Conservation (phyloP, 2,329 filamentous ascomycete species). For the Colletotrichum nymphaeae region DNA sequence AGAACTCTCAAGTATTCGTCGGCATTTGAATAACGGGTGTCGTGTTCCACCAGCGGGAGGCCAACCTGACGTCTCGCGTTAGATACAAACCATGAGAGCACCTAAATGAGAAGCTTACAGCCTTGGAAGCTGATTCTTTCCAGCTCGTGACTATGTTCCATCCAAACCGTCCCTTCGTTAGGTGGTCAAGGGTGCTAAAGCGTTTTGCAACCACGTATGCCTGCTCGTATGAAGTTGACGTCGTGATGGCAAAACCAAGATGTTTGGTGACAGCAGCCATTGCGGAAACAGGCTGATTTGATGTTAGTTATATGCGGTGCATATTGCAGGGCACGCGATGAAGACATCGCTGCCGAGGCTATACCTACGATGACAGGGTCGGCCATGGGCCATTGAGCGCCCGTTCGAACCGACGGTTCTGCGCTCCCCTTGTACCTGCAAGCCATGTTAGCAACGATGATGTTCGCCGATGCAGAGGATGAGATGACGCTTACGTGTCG, state of each 20-base stretch:
- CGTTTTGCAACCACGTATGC: slow-evolving; percentile 71
- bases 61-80: slow-evolving; percentile 49
- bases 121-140: slow-evolving; percentile 71
- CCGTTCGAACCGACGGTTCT: slow-evolving; percentile 66
- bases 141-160: slow-evolving; percentile 74
- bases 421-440: slow-evolving; percentile 56
- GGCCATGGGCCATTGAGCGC: slow-evolving; percentile 73
- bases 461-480: background rate
- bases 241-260: slow-evolving; percentile 71
- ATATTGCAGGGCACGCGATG: background rate
- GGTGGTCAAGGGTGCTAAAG: slow-evolving; percentile 71
- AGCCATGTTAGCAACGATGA: background rate
- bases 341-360: background rate
- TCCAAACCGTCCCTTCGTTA: slow-evolving; percentile 69
- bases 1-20: slow-evolving; percentile 71
- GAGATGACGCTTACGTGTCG: slow-evolving; percentile 63
- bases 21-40: slow-evolving; percentile 69
- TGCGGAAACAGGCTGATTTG: slow-evolving; percentile 45
- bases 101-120: slow-evolving; percentile 37
- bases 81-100: accelerated
- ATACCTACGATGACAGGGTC: slow-evolving; percentile 68
- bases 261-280: slow-evolving; percentile 77
- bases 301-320: background rate
- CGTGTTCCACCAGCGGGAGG: slow-evolving; percentile 67
- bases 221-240: slow-evolving; percentile 71